Base-by-base conservation (phyloP, 75 land plant species). In the Pinus tabuliformis region DNA sequence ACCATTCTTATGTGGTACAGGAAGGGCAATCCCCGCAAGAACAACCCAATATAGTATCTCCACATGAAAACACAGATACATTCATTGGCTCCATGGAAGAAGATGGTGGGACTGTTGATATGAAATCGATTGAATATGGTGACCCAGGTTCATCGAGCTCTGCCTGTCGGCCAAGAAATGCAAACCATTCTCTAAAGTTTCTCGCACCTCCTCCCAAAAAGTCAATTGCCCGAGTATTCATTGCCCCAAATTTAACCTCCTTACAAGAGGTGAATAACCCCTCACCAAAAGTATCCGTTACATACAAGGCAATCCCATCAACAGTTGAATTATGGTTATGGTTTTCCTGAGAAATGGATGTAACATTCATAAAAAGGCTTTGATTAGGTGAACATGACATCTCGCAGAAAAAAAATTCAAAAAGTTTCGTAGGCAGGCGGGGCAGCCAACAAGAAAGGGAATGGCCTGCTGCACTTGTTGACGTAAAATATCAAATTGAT, bases 1-100 rank as follows among this genome's bases (percentile, higher is more conserved):
- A 60, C 66, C 57, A 56, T 78, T 73, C 45, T 83, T 72, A 56
- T 79, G 86, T 24, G 86, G 63, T 60, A 82, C 13, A 76, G 96
- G 88, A 80, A 22, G 99, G 94, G 73, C 97, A 96, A 83, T 96
- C 97, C 65, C 99, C 99, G 89, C 99, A 93, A 9, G 97, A 96
- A 78, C 99, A 96, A 2, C 95, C 88, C 64, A 96, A 78, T 26
- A 26, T 26, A 26, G 26, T 26, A 26, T 26, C 26, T 26, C 26
- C 26, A 26, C 26, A 26, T 71, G 97, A 84, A 78, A 87, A 86
- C 26, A 86, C 86, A 64, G 90, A 75, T 52, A 83, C 76, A 86
- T 90, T 90, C 85, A 96, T 79, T 28, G 89, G 91, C 68, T 83
- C 81, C 88, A 90, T 93, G 39, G 33, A 33, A 2, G 33, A 33